Percentiles rank a stretch among this genome's conserved stretches.
Evolutionary conservation across 2,329 filamentous ascomycete species (phyloP).

Genomic region (Apiospora hydei): DNA sequence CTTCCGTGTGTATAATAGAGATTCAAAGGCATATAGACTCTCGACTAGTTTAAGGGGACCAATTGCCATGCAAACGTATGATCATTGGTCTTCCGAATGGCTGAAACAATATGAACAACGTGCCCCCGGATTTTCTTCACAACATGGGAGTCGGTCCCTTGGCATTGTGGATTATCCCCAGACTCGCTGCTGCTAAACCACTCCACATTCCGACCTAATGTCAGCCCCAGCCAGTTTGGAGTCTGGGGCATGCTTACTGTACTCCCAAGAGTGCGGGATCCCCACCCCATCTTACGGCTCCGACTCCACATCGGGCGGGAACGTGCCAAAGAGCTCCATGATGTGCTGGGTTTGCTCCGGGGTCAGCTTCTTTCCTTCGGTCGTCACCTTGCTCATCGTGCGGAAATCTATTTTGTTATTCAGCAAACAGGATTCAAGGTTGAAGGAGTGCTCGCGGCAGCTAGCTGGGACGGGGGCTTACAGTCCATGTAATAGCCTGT

Average conservation of each 20-base stretch:
- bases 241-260: neutral
- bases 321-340: slow-evolving; percentile 48
- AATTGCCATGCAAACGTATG: neutral
- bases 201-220: slow-evolving; percentile 1
- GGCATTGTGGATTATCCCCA: slow-evolving; percentile 4
- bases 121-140: neutral
- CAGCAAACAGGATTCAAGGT: neutral
- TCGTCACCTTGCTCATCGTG: slow-evolving; percentile 42
- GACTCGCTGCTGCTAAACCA: neutral
- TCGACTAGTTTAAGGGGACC: no score
- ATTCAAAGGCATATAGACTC: neutral
- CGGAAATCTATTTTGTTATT: slow-evolving; percentile 39
- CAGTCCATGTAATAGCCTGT: slow-evolving; percentile 47
- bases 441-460: no score
- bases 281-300: slow-evolving; percentile 37
- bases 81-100: neutral
- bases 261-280: neutral
- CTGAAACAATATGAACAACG: neutral
- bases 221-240: neutral
- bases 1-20: neutral
- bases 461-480: slow-evolving; percentile 30
- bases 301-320: slow-evolving; percentile 44
- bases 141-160: no score
- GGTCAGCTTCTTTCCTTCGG: slow-evolving; percentile 37
- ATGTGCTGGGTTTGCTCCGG: slow-evolving; percentile 40